Percentiles rank a stretch among this genome's conserved stretches.
Conservation (phyloP, 805 yeast genomes). For the Citeromyces matritensis region DNA sequence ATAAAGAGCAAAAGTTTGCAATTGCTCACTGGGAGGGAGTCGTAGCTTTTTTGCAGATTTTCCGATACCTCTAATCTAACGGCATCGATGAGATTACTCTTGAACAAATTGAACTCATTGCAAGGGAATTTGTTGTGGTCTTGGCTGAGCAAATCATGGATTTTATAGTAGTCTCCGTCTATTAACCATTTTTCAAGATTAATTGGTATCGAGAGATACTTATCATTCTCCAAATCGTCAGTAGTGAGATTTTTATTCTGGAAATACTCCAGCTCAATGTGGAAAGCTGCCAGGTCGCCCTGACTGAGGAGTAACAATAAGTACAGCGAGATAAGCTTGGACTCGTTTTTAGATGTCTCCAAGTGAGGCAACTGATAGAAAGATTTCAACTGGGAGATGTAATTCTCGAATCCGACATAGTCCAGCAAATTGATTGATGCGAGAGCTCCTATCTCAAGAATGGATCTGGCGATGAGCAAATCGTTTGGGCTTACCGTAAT, state of each 20-base stretch:
- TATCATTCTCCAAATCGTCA: constrained; percentile 47
- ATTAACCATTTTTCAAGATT: constrained; percentile 84
- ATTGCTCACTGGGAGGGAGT: constrained; percentile 62
- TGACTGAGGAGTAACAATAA: constrained; percentile 64
- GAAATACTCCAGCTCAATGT: constrained; percentile 72
- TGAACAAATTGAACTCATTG: constrained; percentile 68
- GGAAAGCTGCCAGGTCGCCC: constrained; percentile 79
- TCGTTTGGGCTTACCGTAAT: constrained; percentile 36
- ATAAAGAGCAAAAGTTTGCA: constrained; percentile 71
- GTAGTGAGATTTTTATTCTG: constrained; percentile 25
- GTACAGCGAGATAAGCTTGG: constrained; percentile 64
- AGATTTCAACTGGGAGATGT: constrained; percentile 59
- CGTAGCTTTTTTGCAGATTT: constrained; percentile 70
- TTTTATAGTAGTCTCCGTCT: constrained; percentile 93
- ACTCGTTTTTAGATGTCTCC: constrained; percentile 38
- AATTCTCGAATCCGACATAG: constrained; percentile 54
- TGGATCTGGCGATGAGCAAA: constrained; percentile 62
- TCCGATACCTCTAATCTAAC: constrained; percentile 77
- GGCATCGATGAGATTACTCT: constrained; percentile 59
- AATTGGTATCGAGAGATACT: constrained; percentile 69
- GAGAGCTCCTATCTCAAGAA: constrained; percentile 81
- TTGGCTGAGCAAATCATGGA: constrained; percentile 46
- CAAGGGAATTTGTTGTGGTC: constrained; percentile 49
- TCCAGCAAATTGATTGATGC: constrained; percentile 52
- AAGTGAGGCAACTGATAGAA: constrained; percentile 38